Percentiles rank a stretch among this genome's conserved stretches.
These are phyloP conservation scores for Aspergillus sp. DNA, from an alignment of 2,329 filamentous ascomycete genomes.

Conservation along the genomic window DNA sequence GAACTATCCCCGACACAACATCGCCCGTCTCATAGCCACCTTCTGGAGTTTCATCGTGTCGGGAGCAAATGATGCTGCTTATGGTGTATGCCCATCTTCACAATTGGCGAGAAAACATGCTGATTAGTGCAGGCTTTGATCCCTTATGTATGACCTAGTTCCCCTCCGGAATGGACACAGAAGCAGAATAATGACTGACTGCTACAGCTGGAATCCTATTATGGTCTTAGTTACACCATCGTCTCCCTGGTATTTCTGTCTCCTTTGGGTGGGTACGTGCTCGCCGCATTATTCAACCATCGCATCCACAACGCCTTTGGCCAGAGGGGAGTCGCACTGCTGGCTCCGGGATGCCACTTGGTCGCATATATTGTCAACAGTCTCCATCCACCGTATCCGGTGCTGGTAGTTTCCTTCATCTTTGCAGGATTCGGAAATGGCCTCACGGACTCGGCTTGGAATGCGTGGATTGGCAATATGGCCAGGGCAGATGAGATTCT, in stretches of 20 bases:
- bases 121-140: conserved; percentile 35
- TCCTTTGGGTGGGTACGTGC: conserved; percentile 42
- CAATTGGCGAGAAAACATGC: not conserved
- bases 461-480: conserved; percentile 64
- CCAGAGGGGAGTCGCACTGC: conserved; percentile 63
- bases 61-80: conserved; percentile 54
- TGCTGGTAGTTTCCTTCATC: conserved; percentile 35
- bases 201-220: conserved; percentile 40
- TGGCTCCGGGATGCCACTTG: conserved; percentile 50
- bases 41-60: conserved; percentile 55
- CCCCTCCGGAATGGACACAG: not conserved
- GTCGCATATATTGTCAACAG: conserved; percentile 31
- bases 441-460: conserved; percentile 49
- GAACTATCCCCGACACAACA: conserved; percentile 47
- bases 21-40: conserved; percentile 44
- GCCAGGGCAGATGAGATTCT: conserved; percentile 65
- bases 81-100: conserved; percentile 42
- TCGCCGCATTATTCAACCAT: conserved; percentile 42
- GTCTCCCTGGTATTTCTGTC: conserved; percentile 46
- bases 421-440: conserved; percentile 39
- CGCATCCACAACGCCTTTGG: conserved; percentile 44
- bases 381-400: conserved; percentile 36
- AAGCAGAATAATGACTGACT: not conserved
- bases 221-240: conserved; percentile 42
- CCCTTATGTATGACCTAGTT: conserved; percentile 42